Evolutionary conservation across 345 rosid species (phyloP).

Genomic region (Cardiospermum halicacabum): DNA sequence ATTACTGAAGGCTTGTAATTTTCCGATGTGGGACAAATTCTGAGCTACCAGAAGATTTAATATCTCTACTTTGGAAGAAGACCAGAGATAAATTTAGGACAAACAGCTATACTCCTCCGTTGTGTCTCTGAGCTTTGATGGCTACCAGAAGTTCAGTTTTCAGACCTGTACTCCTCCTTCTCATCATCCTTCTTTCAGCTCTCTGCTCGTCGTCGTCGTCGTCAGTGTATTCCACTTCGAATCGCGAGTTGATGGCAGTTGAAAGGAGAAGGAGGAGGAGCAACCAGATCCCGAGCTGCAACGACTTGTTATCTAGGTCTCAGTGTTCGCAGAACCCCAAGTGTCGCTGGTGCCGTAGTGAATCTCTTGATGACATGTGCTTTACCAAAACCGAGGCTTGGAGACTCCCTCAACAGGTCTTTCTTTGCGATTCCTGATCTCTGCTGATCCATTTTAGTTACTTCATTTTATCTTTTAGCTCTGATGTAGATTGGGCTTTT

Average conservation of each 20-base stretch:
- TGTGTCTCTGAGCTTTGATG: no score
- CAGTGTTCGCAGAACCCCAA: constrained; percentile 36
- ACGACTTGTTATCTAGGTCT: constrained; percentile 31
- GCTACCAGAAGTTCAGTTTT: background rate
- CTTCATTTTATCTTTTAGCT: background rate
- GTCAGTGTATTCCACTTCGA: background rate
- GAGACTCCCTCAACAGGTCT: constrained; percentile 50
- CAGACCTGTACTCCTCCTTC: constrained; percentile 1
- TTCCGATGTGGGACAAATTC: background rate
- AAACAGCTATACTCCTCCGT: no score
- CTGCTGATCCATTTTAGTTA: background rate
- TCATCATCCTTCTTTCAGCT: constrained; percentile 13
- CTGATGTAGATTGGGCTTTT: background rate
- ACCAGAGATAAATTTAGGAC: background rate
- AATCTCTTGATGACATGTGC: constrained; percentile 55
- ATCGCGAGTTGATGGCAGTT: constrained; percentile 16
- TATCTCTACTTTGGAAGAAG: background rate
- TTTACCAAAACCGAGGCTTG: constrained; percentile 40
- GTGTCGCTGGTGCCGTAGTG: constrained; percentile 52
- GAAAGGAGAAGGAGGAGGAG: constrained; percentile 23
- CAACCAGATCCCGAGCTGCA: constrained; percentile 33
- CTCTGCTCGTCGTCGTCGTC: constrained; percentile 16
- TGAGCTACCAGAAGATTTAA: no score
- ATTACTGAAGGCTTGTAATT: rapidly evolving
- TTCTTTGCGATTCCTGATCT: constrained; percentile 29